Evolutionary conservation across 2,329 filamentous ascomycete species (phyloP), one percentile per base, ranked within the genome.

Genomic region (Xylariaceae sp.): DNA sequence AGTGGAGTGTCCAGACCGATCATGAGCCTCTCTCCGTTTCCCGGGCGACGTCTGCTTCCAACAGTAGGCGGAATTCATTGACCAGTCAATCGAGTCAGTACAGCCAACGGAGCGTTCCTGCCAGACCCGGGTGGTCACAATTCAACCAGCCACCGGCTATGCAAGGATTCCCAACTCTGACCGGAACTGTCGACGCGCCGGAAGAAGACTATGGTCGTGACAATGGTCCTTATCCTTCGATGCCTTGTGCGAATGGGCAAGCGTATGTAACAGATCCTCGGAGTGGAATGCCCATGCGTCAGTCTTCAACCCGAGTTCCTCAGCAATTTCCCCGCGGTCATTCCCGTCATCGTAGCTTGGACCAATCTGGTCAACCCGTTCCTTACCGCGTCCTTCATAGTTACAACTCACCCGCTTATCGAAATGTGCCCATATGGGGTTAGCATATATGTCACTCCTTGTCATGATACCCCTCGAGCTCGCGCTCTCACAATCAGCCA

Each of bases 361-460:
- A 61, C 28, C 56, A 57, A 15, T 43, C 56, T 35, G 54, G 46
- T 18, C 55, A 47, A 4, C 50, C 60, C 22, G 56, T 59, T 11
- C 73, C 71, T 8, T 79, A 73, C 45, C 71, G 75, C 1, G 64
- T 79, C 9, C 61, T 79, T 8, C 76, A 79, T 59, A 79, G 74
- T 58, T 78, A 79, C 51, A 76, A 78, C 53, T 76, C 76, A 3
- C 75, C 76, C 4, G 73, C 76, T 4, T 79, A 80, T 51, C 67
- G 67, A 19, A 67, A 72, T 28, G 69, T 64, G 3, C 76, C 74
- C 0, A 76, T 79, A n/a, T 78, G 75, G 74, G 68, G 72, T n/a
- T 76, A 48, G 19, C 28, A 26, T 26, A 6, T 6, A 11, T 11
- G 22, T 26, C 22, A 26, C 22, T 26, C 22, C n/a, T n/a, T n/a